These are phyloP conservation scores for Boehmeria nivea DNA, from an alignment of 306 rosid genomes.

Conservation along the genomic window DNA sequence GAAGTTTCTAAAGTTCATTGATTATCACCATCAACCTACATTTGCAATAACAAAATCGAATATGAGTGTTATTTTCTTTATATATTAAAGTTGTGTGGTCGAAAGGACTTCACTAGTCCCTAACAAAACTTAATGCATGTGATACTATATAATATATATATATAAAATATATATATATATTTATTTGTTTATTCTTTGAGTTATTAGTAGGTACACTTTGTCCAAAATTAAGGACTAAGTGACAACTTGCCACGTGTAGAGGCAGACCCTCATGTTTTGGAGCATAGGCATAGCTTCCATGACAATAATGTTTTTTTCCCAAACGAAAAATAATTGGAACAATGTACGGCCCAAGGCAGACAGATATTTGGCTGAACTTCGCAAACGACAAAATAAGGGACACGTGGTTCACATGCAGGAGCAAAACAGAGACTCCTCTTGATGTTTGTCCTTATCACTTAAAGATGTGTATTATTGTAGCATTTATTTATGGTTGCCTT, in stretches of 20 bases:
- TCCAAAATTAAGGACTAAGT: background rate
- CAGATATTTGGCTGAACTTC: background rate
- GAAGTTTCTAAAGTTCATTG: too few species aligned
- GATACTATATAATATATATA: too few species aligned
- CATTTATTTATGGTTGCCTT: background rate
- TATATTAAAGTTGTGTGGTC: too few species aligned
- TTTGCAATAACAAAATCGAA: too few species aligned
- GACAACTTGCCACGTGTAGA: background rate
- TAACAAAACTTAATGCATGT: too few species aligned
- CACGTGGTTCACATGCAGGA: constrained; percentile 10
- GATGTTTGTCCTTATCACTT: background rate
- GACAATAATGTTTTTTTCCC: background rate
- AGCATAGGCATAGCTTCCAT: constrained; percentile 6
- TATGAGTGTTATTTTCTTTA: too few species aligned
- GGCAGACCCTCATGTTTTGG: constrained; percentile 13
- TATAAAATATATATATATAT: too few species aligned
- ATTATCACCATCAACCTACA: too few species aligned
- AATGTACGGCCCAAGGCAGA: constrained; percentile 3
- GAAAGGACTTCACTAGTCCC: too few species aligned
- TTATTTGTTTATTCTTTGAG: too few species aligned
- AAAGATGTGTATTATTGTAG: too few species aligned
- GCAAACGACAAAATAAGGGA: background rate
- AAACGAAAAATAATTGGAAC: background rate
- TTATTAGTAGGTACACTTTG: background rate
- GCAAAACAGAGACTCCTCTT: background rate